Conservation (phyloP, 139 green algal genomes). For the Yamagishiella unicocca region DNA sequence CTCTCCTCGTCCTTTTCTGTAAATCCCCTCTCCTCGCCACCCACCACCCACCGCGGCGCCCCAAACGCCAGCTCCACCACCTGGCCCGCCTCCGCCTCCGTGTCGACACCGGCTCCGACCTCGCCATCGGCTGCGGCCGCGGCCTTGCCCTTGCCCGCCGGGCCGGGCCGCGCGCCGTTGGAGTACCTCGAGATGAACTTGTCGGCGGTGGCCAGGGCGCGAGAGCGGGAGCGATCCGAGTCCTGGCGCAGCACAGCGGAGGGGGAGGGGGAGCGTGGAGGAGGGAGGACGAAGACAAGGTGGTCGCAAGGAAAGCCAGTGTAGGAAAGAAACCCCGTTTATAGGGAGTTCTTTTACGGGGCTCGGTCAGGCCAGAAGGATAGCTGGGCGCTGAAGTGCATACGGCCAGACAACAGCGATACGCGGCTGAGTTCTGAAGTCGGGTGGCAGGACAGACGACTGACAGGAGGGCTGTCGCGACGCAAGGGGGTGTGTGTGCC, state of each 20-base stretch:
- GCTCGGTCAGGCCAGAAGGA: no score
- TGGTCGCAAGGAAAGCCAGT: no score
- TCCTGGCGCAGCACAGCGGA: neutral
- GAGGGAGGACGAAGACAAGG: neutral
- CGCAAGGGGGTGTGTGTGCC: no score
- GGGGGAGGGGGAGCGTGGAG: neutral
- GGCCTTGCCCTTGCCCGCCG: constrained; percentile 20
- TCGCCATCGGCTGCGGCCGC: neutral
- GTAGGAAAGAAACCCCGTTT: no score
- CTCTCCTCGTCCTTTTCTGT: no score
- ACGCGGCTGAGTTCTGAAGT: no score
- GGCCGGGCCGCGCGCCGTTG: constrained; percentile 23
- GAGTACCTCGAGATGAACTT: constrained; percentile 52
- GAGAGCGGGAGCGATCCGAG: constrained; percentile 19
- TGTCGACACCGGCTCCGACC: constrained; percentile 18
- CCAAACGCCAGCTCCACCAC: constrained; percentile 80
- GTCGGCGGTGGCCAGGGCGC: constrained; percentile 31
- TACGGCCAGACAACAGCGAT: no score
- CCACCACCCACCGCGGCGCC: neutral
- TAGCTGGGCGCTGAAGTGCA: no score
- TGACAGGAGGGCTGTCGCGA: no score
- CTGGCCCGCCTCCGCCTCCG: constrained; percentile 68
- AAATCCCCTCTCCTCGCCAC: neutral
- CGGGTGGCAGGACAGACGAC: no score
- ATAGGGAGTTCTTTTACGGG: no score